These are phyloP conservation scores for Coemansia sp. DNA, from an alignment of 371 early-diverging fungal species.

Conservation along the genomic window DNA sequence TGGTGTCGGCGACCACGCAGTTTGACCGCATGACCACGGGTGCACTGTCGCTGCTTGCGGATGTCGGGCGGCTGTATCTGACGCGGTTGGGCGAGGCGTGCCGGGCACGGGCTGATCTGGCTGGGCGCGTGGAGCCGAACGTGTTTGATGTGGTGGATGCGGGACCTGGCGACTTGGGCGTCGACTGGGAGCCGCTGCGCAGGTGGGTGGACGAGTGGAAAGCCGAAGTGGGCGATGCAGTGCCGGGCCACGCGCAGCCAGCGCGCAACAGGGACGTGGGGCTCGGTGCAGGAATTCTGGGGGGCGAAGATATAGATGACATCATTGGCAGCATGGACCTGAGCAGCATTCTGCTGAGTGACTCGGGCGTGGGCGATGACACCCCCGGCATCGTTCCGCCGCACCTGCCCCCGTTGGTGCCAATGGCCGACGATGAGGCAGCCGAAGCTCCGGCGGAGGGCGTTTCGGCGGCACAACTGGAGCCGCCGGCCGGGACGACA, in stretches of 20 bases:
- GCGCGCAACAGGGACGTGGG: neutral
- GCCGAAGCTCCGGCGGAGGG: neutral
- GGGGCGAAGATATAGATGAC: slow-evolving; percentile 18
- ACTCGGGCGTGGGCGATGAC: slow-evolving; percentile 13
- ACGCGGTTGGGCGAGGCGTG: slow-evolving; percentile 46
- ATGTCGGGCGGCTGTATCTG: slow-evolving; percentile 40
- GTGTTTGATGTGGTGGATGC: slow-evolving; percentile 26
- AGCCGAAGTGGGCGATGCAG: slow-evolving; percentile 18
- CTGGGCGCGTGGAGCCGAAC: slow-evolving; percentile 38
- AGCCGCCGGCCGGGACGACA: neutral
- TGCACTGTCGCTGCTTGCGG: slow-evolving; percentile 33
- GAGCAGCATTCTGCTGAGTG: slow-evolving; percentile 22
- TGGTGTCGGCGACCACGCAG: slow-evolving; percentile 39
- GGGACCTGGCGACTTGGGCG: slow-evolving; percentile 19
- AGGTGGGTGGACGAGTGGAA: slow-evolving; percentile 37
- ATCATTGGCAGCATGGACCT: slow-evolving; percentile 23
- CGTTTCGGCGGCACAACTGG: neutral
- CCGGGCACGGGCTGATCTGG: slow-evolving; percentile 39
- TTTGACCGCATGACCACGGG: slow-evolving; percentile 36
- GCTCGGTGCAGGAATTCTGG: neutral
- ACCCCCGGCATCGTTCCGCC: slow-evolving; percentile 23
- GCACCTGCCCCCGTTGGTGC: slow-evolving; percentile 35
- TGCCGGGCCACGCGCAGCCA: neutral
- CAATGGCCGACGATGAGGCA: slow-evolving; percentile 7
- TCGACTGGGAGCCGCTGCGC: slow-evolving; percentile 23